Base-by-base conservation (phyloP, 2,329 filamentous ascomycete genomes). In the Arthrobotrys entomopaga region DNA sequence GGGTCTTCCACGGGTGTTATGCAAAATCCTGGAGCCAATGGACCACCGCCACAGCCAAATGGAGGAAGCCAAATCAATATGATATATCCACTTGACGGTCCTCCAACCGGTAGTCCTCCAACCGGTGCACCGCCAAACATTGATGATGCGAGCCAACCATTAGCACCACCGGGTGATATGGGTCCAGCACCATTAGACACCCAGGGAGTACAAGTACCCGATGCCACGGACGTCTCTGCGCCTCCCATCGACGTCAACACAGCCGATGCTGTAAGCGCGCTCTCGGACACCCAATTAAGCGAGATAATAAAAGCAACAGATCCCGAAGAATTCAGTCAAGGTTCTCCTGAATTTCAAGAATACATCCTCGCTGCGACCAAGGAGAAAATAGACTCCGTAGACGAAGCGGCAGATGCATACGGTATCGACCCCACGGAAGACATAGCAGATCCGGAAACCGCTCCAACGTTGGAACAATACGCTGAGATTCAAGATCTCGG, bases 301-400 rank as follows among this genome's bases (percentile, higher is more conserved):
- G 58, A 7, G 5, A 22, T 67, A 7, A 29, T 74, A 1, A 50
- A 63, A 13, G 48, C 52, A 7, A 67, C 57, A 7, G 40, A 40
- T 19, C 8, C 26, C 20, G 4, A 8, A 15, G 56, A 66, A 64
- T 59, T 57, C 43, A 24, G 8, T 16, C 8, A 13, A 7, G n/a
- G 50, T 20, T 22, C 4, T 26, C 8, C 26, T 11, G 49, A 57
- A 3, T 58, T 54, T 19, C 56, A 74, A 34, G 50, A 60, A 56
- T 50, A 48, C 0, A 57, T 66, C 3, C 57, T 74, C 13, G 50
- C 58, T 15, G 34, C 70, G 1, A 40, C 58, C 8, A 61, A 74
- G 29, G 56, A 59, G n/a, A 29, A 49, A 3, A 22, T 74, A 1
- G 22, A 19, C 7, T 49, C 24, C 20, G 19, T 50, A 8, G 56